Conservation (phyloP, 805 yeast genomes). For the Spathaspora arborariae region DNA sequence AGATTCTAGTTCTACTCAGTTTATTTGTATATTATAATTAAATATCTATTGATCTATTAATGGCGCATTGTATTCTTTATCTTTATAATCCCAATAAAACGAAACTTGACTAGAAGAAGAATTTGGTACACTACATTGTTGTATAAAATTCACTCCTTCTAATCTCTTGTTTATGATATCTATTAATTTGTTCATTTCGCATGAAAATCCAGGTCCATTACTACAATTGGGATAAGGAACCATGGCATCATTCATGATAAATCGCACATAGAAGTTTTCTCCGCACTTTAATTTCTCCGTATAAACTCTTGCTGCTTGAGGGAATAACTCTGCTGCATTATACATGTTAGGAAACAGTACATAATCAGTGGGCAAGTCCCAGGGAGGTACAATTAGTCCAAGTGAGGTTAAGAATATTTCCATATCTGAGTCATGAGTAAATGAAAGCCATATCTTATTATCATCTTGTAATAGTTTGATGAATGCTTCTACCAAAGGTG, state of each 20-base stretch:
- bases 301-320: slow-evolving; percentile 37
- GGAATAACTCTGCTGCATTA: slow-evolving; percentile 36
- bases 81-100: slow-evolving; percentile 40
- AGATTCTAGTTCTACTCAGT: too few relatives aligned
- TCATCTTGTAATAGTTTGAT: slow-evolving; percentile 44
- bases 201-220: slow-evolving; percentile 40
- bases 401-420: slow-evolving; percentile 59
- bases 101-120: slow-evolving; percentile 23
- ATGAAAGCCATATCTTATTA: slow-evolving; percentile 56
- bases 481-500: slow-evolving; percentile 44
- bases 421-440: slow-evolving; percentile 71
- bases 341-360: slow-evolving; percentile 48
- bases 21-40: background rate
- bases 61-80: slow-evolving; percentile 3
- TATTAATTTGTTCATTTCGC: slow-evolving; percentile 32
- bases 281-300: slow-evolving; percentile 33
- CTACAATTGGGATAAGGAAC: slow-evolving; percentile 29
- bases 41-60: slow-evolving; percentile 6
- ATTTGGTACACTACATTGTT: slow-evolving; percentile 22
- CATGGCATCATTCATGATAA: slow-evolving; percentile 38
- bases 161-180: slow-evolving; percentile 24
- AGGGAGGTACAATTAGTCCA: slow-evolving; percentile 46
- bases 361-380: slow-evolving; percentile 41
- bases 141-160: slow-evolving; percentile 19
- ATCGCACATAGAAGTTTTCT: slow-evolving; percentile 28